phyloP scores from a whole-genome alignment of 225 moss, liverwort and hornwort genomes.

The Bryum argenteum region DNA sequence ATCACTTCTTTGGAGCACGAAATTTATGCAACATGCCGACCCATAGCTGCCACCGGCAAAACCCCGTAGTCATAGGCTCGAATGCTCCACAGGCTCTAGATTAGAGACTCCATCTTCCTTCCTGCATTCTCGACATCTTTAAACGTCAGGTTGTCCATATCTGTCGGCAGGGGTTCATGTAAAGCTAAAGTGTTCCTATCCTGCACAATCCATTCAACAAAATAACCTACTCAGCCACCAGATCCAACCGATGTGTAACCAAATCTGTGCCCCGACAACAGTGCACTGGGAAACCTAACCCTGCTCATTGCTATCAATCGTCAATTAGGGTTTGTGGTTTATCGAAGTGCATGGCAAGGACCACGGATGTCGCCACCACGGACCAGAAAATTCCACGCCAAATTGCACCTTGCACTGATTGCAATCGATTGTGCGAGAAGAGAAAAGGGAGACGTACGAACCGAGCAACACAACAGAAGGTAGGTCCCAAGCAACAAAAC shows the following conservation, averaged over 20 bases:
- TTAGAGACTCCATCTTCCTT: constrained; percentile 22
- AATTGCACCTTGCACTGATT: constrained; percentile 22
- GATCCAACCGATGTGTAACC: constrained; percentile 6
- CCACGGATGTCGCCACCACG: constrained; percentile 12
- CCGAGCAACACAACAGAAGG: constrained; percentile 20
- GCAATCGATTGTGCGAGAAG: constrained; percentile 1
- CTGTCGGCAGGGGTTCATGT: constrained; percentile 8
- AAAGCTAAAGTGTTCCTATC: constrained; percentile 25
- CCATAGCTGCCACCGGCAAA: constrained; percentile 38
- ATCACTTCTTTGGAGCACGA: constrained; percentile 45
- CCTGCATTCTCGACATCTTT: constrained; percentile 27
- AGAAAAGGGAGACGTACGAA: constrained; percentile 8
- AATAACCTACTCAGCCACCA: constrained; percentile 6
- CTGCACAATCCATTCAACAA: constrained; percentile 40
- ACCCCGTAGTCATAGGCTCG: constrained; percentile 34
- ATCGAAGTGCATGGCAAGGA: constrained; percentile 23
- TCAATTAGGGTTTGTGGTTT: constrained; percentile 44
- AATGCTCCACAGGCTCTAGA: constrained; percentile 21
- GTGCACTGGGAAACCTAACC: constrained; percentile 36
- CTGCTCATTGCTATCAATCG: constrained; percentile 14
- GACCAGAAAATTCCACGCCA: constrained; percentile 13
- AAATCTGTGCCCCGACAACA: constrained; percentile 21
- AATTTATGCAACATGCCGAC: constrained; percentile 42
- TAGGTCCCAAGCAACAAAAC: not conserved
- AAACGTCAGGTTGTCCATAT: constrained; percentile 20